A percentile compares a stretch with the other conserved stretches of the same genome.
Evolutionary conservation across 228 moss, liverwort and hornwort genomes (phyloP).

Genomic region (Sphagnum fallax): DNA sequence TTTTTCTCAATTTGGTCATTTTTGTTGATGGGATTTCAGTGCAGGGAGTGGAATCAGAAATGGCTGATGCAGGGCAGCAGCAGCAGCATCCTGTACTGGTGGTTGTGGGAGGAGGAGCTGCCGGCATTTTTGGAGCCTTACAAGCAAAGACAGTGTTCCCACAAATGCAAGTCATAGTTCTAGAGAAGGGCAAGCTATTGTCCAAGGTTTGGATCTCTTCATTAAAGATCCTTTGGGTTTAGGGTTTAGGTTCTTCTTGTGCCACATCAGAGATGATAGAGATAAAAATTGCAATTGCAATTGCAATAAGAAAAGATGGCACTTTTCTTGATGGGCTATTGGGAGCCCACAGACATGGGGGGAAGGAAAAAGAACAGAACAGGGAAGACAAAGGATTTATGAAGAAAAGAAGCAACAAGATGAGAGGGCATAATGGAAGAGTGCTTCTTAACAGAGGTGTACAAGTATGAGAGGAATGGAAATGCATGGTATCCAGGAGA

Average conservation of each 20-base stretch:
- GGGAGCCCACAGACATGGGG: no score
- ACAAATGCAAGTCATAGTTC: conserved; percentile 57
- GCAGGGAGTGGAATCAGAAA: no score
- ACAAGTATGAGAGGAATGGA: no score
- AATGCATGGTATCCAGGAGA: no score
- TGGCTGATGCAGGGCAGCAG: no score
- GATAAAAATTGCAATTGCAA: background rate
- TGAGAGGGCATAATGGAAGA: no score
- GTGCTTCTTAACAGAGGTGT: no score
- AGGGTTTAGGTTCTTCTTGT: background rate
- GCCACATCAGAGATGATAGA: background rate
- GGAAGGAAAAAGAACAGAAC: no score
- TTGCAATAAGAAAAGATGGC: background rate
- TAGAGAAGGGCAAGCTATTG: conserved; percentile 80
- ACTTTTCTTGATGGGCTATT: background rate
- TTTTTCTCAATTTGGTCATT: no score
- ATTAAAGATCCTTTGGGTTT: background rate
- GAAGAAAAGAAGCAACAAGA: no score
- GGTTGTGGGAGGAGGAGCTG: conserved; percentile 91
- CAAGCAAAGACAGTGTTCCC: conserved; percentile 70
- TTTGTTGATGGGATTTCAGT: no score
- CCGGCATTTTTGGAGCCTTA: conserved; percentile 78
- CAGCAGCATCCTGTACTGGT: conserved; percentile 33
- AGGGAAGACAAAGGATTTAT: no score
- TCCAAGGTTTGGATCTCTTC: conserved; percentile 50